A percentile compares a stretch with the other conserved stretches of the same genome.
Evolutionary conservation across 306 rosid genomes (phyloP).

Genomic region (Arachis hypogaea): DNA sequence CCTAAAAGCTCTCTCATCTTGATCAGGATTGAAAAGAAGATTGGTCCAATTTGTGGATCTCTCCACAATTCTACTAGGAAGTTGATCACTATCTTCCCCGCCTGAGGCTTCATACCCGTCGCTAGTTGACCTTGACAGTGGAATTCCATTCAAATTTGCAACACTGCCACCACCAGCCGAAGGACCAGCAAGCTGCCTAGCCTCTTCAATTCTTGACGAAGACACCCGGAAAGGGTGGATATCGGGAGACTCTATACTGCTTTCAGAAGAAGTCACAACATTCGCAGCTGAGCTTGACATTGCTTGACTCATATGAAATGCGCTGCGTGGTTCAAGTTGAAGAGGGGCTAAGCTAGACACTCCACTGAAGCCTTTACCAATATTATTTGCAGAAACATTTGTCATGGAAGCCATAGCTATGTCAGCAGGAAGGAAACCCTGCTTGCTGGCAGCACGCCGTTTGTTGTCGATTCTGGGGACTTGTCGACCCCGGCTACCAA

Average conservation of each 20-base stretch:
- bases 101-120: conserved; percentile 99
- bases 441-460: conserved; percentile 61
- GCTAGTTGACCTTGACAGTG: conserved; percentile 86
- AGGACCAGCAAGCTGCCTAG: conserved; percentile 59
- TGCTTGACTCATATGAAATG: conserved; percentile 69
- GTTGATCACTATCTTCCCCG: conserved; percentile 90
- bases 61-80: conserved; percentile 71
- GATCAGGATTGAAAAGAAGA: conserved; percentile 61
- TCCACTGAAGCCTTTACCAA: conserved; percentile 52
- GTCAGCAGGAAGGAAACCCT: conserved; percentile 73
- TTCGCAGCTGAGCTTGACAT: conserved; percentile 65
- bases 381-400: conserved; percentile 49
- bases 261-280: conserved; percentile 84
- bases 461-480: conserved; percentile 65
- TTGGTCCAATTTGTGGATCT: conserved; percentile 76
- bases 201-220: conserved; percentile 71
- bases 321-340: conserved; percentile 75
- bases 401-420: conserved; percentile 60
- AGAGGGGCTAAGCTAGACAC: conserved; percentile 75
- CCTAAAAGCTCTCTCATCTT: conserved; percentile 56
- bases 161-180: conserved; percentile 44
- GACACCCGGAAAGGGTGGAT: conserved; percentile 79
- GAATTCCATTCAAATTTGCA: conserved; percentile 60
- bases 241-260: conserved; percentile 91
- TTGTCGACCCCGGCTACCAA: conserved; percentile 66